Percentiles rank a stretch among this genome's conserved stretches.
Conservation (phyloP, 1,284 basidiomycete genomes). For the Cystobasidium pallidum region DNA sequence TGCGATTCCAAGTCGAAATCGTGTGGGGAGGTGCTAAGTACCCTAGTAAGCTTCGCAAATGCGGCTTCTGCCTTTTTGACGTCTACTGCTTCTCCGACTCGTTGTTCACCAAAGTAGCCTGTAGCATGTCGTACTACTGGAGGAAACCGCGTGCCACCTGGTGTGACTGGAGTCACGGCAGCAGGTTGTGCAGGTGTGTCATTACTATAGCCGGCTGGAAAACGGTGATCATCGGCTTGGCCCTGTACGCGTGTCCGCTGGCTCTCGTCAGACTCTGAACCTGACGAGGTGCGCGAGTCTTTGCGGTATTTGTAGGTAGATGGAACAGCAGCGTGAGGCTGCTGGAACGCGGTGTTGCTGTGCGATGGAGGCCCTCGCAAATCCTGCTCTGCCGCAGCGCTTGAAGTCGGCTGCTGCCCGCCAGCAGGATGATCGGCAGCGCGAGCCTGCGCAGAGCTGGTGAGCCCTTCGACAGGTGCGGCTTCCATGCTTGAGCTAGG, state of each 20-base stretch:
- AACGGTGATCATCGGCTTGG: neutral
- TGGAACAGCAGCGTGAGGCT: too few relatives aligned
- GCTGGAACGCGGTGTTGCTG: neutral
- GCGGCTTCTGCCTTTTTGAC: constrained; percentile 6
- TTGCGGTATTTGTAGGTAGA: too few relatives aligned
- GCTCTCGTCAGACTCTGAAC: constrained; percentile 10
- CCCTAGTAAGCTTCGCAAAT: constrained; percentile 1
- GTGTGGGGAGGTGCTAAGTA: neutral
- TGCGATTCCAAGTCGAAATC: constrained; percentile 12
- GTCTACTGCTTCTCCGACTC: constrained; percentile 14
- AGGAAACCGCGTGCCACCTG: neutral
- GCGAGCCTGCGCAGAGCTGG: neutral
- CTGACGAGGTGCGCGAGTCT: neutral
- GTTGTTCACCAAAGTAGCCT: constrained; percentile 28
- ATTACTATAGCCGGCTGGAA: neutral
- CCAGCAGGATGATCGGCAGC: constrained; percentile 6
- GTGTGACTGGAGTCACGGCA: neutral
- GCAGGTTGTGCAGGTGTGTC: neutral
- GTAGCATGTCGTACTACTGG: neutral
- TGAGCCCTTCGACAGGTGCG: neutral
- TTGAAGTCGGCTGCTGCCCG: neutral
- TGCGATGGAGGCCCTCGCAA: neutral
- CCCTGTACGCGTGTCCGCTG: constrained; percentile 18
- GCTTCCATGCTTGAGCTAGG: constrained; percentile 10
- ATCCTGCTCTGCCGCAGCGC: neutral